These are phyloP conservation scores for Tolypocladium ovalisporum DNA, from an alignment of 2,329 filamentous ascomycete genomes.

Conservation along the genomic window DNA sequence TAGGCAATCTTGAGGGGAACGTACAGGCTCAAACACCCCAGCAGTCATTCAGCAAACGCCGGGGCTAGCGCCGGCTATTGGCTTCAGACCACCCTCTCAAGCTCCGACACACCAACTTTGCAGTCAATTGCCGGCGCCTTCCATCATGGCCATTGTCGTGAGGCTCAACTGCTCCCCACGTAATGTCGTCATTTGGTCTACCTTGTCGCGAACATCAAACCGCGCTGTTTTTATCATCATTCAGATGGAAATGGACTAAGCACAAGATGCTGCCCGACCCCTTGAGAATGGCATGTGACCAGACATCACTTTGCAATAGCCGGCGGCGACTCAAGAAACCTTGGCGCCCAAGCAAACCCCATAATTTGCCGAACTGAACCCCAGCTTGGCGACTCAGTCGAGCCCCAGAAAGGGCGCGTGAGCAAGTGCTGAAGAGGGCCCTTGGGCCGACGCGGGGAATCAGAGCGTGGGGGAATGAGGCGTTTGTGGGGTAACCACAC, in stretches of 20 bases:
- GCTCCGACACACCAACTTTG: not conserved
- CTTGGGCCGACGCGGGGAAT: not conserved
- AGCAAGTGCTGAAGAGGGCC: not conserved
- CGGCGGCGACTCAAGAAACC: not conserved
- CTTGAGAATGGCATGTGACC: not conserved
- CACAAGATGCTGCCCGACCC: not conserved
- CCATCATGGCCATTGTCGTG: too few relatives aligned
- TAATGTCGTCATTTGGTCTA: too few relatives aligned
- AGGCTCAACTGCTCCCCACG: not conserved
- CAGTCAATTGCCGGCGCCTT: not conserved
- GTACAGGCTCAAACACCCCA: not conserved
- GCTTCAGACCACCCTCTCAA: not conserved
- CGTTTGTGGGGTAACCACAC: not conserved
- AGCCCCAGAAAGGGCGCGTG: not conserved
- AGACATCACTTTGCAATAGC: not conserved
- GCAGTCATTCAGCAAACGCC: not conserved
- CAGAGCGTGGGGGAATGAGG: not conserved
- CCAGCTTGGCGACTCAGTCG: too few relatives aligned
- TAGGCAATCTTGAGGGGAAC: not conserved
- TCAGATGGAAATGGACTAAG: not conserved
- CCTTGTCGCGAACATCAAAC: not conserved
- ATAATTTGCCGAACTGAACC: not conserved
- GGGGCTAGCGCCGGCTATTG: not conserved
- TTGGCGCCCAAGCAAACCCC: not conserved
- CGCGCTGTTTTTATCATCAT: too few relatives aligned